Conservation (phyloP, 169 alveolate species). For the Plasmodium fragile region DNA sequence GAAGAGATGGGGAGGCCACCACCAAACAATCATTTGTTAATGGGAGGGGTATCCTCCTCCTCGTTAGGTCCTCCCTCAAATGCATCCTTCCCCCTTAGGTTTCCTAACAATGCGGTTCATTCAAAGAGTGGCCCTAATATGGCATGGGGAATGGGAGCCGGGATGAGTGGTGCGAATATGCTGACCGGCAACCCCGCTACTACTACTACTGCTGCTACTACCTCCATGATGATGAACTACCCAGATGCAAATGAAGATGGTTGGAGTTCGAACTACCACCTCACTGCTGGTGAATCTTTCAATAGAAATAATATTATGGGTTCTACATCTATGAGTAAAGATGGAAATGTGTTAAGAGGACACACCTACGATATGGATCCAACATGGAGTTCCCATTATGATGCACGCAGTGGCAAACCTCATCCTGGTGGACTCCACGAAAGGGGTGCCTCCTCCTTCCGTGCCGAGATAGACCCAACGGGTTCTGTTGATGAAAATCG, state of each 20-base stretch:
- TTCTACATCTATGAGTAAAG: background rate
- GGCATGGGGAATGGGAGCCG: background rate
- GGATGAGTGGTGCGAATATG: background rate
- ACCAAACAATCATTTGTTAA: background rate
- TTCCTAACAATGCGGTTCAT: background rate
- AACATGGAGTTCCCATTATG: background rate
- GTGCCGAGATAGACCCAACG: background rate
- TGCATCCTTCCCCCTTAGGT: background rate
- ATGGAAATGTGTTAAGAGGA: background rate
- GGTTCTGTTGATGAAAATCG: background rate
- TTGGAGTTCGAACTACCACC: background rate
- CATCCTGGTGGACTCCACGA: background rate
- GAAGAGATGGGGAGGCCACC: background rate
- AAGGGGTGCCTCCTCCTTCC: background rate
- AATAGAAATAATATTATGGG: background rate
- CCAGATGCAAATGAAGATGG: background rate
- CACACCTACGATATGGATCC: background rate
- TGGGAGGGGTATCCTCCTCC: background rate
- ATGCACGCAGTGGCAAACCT: background rate
- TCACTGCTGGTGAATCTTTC: background rate
- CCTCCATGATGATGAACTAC: background rate
- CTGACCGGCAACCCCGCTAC: background rate
- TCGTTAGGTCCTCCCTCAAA: background rate
- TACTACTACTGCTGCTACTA: background rate
- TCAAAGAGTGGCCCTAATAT: slow-evolving; percentile 22